Percentiles rank a stretch among this genome's conserved stretches.
phyloP scores from a whole-genome alignment of 2,329 filamentous ascomycete genomes.

The Nemania sp. region DNA sequence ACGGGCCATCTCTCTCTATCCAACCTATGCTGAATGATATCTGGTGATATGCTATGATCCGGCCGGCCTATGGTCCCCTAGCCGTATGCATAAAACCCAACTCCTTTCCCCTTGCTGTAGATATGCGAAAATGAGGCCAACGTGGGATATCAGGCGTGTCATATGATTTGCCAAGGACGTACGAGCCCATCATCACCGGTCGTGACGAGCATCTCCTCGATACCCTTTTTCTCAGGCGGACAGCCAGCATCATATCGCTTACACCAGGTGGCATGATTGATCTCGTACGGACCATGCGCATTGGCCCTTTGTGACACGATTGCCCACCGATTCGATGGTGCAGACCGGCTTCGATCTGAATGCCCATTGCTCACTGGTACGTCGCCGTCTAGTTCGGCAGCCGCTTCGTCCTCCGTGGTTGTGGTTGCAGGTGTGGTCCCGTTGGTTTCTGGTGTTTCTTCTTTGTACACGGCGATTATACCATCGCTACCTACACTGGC shows the following conservation, averaged over 20 bases:
- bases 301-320: slow-evolving; percentile 69
- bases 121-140: not conserved
- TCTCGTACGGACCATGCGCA: slow-evolving; percentile 88
- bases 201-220: slow-evolving; percentile 84
- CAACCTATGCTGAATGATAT: no score
- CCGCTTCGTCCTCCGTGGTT: slow-evolving; percentile 17
- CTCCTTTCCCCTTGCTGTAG: not conserved
- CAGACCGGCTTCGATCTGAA: slow-evolving; percentile 31
- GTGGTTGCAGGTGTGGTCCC: not conserved
- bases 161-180: slow-evolving; percentile 73
- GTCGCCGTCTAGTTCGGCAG: slow-evolving; percentile 40
- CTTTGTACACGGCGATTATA: slow-evolving; percentile 75
- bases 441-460: slow-evolving; percentile 43
- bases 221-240: slow-evolving; percentile 50
- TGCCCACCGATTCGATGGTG: slow-evolving; percentile 63
- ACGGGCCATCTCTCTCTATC: no score
- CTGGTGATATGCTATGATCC: slow-evolving; percentile 9
- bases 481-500: slow-evolving; percentile 92
- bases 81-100: not conserved
- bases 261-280: slow-evolving; percentile 92
- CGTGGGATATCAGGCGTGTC: not conserved
- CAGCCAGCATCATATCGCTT: slow-evolving; percentile 69
- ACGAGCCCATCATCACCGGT: slow-evolving; percentile 92
- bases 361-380: slow-evolving; percentile 35
- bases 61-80: not conserved